A percentile compares a stretch with the other conserved stretches of the same genome.
phyloP scores from a whole-genome alignment of 192 early-diverging fungal genomes.

The Coemansia sp. region DNA sequence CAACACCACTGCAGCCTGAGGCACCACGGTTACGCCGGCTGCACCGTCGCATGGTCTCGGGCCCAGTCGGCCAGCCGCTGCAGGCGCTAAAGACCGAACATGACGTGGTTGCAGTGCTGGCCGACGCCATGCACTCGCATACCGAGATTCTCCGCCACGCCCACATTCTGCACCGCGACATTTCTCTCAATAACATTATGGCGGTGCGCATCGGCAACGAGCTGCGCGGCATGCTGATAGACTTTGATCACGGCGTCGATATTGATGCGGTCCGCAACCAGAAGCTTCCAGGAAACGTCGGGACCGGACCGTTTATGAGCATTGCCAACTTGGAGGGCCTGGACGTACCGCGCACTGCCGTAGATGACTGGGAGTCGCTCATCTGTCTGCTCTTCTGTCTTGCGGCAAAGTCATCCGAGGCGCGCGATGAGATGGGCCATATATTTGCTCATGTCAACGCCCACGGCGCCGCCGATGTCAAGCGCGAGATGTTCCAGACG shows the following conservation, averaged over 20 bases:
- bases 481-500: conserved; percentile 35
- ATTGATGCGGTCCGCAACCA: conserved; percentile 17
- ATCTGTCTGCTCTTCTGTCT: conserved; percentile 44
- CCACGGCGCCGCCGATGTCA: conserved; percentile 29
- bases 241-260: conserved; percentile 45
- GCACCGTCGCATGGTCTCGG: conserved; percentile 48
- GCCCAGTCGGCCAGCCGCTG: conserved; percentile 35
- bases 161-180: conserved; percentile 42
- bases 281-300: conserved; percentile 28
- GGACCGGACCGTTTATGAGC: conserved; percentile 52
- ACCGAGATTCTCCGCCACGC: conserved; percentile 19
- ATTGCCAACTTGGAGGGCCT: conserved; percentile 49
- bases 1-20: not conserved
- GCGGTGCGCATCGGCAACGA: conserved; percentile 20
- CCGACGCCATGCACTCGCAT: conserved; percentile 46
- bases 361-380: conserved; percentile 50
- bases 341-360: conserved; percentile 40
- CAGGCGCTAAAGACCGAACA: conserved; percentile 29
- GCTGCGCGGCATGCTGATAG: conserved; percentile 44
- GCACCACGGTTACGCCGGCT: conserved; percentile 17
- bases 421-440: conserved; percentile 29
- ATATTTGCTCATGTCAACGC: conserved; percentile 19
- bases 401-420: conserved; percentile 18
- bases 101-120: conserved; percentile 37
- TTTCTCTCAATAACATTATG: conserved; percentile 50